Evolutionary conservation across 257 asterid species (phyloP).

Genomic region (Jasminum sambac): DNA sequence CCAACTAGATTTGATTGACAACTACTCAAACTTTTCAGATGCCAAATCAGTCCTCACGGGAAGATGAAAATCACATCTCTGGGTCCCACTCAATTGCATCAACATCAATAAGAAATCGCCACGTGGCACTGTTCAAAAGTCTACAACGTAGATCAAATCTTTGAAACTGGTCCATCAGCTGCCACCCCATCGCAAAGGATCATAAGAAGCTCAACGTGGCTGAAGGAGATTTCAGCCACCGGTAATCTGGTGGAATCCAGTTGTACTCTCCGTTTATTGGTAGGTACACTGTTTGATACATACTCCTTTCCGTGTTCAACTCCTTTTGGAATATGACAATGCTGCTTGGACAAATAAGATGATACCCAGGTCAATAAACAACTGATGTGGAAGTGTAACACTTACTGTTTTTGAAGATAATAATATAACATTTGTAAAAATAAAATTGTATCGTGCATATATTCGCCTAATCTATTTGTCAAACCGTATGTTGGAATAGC

Average conservation of each 20-base stretch:
- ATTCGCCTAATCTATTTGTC: no score
- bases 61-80: neutral
- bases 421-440: no score
- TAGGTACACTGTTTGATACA: slow-evolving; percentile 8
- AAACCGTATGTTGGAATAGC: no score
- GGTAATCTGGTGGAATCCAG: slow-evolving; percentile 36
- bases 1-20: slow-evolving; percentile 35
- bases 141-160: slow-evolving; percentile 21
- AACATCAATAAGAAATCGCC: slow-evolving; percentile 18
- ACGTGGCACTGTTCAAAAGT: slow-evolving; percentile 34
- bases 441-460: no score
- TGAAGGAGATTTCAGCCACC: neutral
- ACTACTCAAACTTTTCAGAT: slow-evolving; percentile 33
- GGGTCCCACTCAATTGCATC: slow-evolving; percentile 20
- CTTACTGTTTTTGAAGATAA: no score
- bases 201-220: slow-evolving; percentile 17
- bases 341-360: no score
- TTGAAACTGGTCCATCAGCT: slow-evolving; percentile 23
- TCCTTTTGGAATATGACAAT: neutral
- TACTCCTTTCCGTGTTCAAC: neutral
- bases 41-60: slow-evolving; percentile 23
- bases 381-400: no score
- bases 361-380: no score
- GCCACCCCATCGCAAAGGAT: slow-evolving; percentile 5
- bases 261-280: slow-evolving; percentile 24